Base-by-base conservation (phyloP, 2,329 filamentous ascomycete species). In the Taxawa tesnikishii region DNA sequence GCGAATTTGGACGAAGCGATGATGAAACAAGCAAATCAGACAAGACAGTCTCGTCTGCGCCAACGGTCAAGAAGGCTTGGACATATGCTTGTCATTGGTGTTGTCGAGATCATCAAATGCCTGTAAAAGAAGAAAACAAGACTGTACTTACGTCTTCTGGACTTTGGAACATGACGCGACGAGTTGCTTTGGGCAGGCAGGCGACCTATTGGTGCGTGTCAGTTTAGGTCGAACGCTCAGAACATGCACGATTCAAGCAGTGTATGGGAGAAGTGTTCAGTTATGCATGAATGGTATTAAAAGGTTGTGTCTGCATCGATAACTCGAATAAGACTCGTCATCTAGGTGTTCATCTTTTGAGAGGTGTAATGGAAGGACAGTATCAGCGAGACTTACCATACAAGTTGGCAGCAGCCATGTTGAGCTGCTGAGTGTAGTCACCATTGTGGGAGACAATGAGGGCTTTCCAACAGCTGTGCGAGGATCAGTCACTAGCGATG, bases 31-130 rank as follows among this genome's bases (percentile, higher is more conserved):
- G 21, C 19, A 15, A 28, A 31, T 43, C 41, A 43, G 41, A 36
- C 37, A 34, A 31, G 39, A 42, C 36, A 33, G 43, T 51, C 36
- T 54, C 50, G 47, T 52, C 50, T 48, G 39, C 38, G 43, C 47
- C 43, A 44, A 51, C 49, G 47, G 44, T 50, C 45, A 51, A 46
- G 46, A 47, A 43, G 46, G 47, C 50, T 55, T 49, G 50, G 53
- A 55, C 53, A 55, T 55, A 55, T 55, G 53, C 53, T 55, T 55
- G 51, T 55, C 53, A 43, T 51, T 52, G 41, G 46, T 44, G 41
- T 23, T 8, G 43, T 46, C 32, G 33, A 45, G 43, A 47, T 43
- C 49, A 53, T 50, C 53, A 53, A n/a, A n/a, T n/a, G n/a, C n/a
- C n/a, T n/a, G n/a, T n/a, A n/a, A n/a, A n/a, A n/a, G n/a, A n/a